Base-by-base conservation (phyloP, 805 yeast species). In the Ogataea trehalophila region DNA sequence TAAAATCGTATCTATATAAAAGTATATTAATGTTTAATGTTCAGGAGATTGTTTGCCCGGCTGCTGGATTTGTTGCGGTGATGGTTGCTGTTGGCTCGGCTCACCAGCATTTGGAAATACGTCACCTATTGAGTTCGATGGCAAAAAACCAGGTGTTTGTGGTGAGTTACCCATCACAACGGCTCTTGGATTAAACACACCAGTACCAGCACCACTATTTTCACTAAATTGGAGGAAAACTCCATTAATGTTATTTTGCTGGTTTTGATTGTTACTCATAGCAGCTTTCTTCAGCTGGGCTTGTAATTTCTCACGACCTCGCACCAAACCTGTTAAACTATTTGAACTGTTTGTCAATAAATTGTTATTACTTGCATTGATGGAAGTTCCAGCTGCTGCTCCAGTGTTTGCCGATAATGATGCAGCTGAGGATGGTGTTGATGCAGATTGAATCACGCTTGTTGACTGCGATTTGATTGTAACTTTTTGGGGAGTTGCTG, bases 101-200 rank as follows among this genome's bases (percentile, higher is more conserved):
- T 4, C 22, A 33, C 14, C 31, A 18, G 40, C 48, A 29, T 50
- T 51, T 4, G 56, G 59, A n/a, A 55, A 54, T 16, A 53, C 52
- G 26, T 55, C 59, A 13, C 57, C 58, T 22, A 57, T 50, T 14
- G 61, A 57, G 17, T 46, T 51, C 4, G 56, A 41, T 13, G 61
- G 61, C 8, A 57, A 36, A 36, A 56, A 42, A 4, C 61, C 61
- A n/a, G 61, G 61, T 6, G 61, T 57, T 42, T 54, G 58, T 2
- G 61, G 61, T 9, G 56, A 35, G 11, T 37, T 42, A 11, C 43
- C 22, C n/a, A 33, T 37, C 20, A 48, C 44, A 29, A 49, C 33
- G 2, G 37, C 22, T 14, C 29, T 44, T 33, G 35, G 41, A 6
- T 17, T 33, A 6, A 26, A 13, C 31, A 26, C 9, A 9, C 39